Conservation (phyloP, 164 flowering plant species). For the Chimonanthus salicifolius region DNA sequence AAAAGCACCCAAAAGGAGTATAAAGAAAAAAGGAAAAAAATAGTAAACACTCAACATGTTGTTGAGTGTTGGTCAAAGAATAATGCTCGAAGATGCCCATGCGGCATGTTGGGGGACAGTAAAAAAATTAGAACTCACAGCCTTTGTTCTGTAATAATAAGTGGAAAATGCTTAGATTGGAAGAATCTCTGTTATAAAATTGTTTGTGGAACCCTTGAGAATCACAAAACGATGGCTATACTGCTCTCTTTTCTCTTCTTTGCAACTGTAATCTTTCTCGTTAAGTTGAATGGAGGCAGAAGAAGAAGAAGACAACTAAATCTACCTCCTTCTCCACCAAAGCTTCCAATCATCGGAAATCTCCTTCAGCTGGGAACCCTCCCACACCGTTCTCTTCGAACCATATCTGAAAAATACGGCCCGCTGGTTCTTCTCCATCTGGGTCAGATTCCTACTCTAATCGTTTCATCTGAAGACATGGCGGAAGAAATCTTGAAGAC, state of each 20-base stretch:
- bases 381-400: background rate
- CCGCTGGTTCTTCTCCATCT: conserved; percentile 1
- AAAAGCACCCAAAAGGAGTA: no score
- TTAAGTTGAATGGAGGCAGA: background rate
- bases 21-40: no score
- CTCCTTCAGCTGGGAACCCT: background rate
- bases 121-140: no score
- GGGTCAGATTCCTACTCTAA: background rate
- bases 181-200: no score
- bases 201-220: background rate
- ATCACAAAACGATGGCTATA: background rate
- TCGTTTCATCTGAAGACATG: background rate
- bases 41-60: no score
- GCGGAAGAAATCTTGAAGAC: conserved; percentile 2
- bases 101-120: no score
- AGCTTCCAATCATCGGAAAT: conserved; percentile 2
- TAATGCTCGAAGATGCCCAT: no score
- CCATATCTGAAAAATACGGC: background rate
- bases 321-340: conserved; percentile 2
- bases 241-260: background rate
- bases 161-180: no score
- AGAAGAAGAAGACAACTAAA: background rate
- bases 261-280: background rate
- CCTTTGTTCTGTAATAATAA: no score
- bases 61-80: no score